Conservation (phyloP, 2,329 filamentous ascomycete genomes). For the Paraphoma chrysanthemicola region DNA sequence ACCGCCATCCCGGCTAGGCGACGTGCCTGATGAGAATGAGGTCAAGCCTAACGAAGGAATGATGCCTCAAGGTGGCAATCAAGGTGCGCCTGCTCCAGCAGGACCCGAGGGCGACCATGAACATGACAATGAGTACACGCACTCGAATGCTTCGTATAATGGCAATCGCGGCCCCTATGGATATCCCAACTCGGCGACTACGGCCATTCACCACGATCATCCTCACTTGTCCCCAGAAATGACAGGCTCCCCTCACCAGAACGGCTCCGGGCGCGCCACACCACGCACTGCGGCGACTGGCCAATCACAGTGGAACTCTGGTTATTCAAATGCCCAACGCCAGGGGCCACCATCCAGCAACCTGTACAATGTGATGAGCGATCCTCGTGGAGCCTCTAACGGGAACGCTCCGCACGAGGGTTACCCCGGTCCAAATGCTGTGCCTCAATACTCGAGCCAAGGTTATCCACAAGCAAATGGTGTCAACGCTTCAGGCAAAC, state of each 20-base stretch:
- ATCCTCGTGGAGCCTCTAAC: constrained; percentile 72
- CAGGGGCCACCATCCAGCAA: constrained; percentile 74
- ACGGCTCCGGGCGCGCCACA: constrained; percentile 82
- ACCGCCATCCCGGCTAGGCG: constrained; percentile 72
- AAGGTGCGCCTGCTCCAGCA: constrained; percentile 60
- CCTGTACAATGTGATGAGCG: constrained; percentile 88
- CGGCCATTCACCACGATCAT: constrained; percentile 73
- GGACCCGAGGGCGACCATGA: constrained; percentile 78
- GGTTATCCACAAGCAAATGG: constrained; percentile 68
- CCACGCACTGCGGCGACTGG: constrained; percentile 77
- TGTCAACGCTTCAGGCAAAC: constrained; percentile 63
- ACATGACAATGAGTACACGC: constrained; percentile 84
- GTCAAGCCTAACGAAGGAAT: constrained; percentile 70
- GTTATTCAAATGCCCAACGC: constrained; percentile 82
- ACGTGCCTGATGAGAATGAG: constrained; percentile 67
- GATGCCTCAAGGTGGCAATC: constrained; percentile 54
- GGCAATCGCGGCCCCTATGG: constrained; percentile 76
- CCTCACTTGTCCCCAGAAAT: constrained; percentile 82
- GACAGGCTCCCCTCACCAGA: constrained; percentile 82
- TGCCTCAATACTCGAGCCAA: constrained; percentile 65
- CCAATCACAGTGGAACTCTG: constrained; percentile 74
- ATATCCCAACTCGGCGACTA: constrained; percentile 73
- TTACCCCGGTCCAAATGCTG: constrained; percentile 71
- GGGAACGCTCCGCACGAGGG: constrained; percentile 71
- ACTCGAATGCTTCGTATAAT: constrained; percentile 75